Evolutionary conservation across 345 rosid genomes (phyloP).

Genomic region (Arabidopsis arenosa): DNA sequence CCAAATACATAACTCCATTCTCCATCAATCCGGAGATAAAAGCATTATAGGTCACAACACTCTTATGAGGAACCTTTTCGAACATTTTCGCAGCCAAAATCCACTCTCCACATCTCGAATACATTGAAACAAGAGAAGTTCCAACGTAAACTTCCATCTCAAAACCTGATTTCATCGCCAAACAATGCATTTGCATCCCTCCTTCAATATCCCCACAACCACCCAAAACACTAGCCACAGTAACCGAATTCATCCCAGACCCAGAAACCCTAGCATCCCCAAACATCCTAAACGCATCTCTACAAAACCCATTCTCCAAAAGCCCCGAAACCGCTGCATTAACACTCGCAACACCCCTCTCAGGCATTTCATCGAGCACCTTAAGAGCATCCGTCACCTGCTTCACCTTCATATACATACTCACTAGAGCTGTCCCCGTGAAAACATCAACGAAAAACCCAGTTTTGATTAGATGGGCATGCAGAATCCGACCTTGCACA

Average conservation of each 20-base stretch:
- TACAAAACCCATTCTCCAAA: conserved; percentile 47
- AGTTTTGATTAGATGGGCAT: conserved; percentile 55
- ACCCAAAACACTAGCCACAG: conserved; percentile 57
- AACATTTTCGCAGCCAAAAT: conserved; percentile 56
- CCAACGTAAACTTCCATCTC: conserved; percentile 62
- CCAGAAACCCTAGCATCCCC: conserved; percentile 45
- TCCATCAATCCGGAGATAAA: conserved; percentile 57
- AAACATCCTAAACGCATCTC: conserved; percentile 55
- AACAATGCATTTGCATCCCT: conserved; percentile 60
- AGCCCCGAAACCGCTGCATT: conserved; percentile 65
- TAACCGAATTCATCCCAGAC: conserved; percentile 61
- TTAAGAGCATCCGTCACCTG: conserved; percentile 46
- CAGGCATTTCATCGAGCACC: conserved; percentile 47
- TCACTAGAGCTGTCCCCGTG: conserved; percentile 53
- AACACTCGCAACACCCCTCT: conserved; percentile 48
- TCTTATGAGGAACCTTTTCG: conserved; percentile 51
- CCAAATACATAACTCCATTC: conserved; percentile 51
- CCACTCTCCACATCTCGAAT: conserved; percentile 51
- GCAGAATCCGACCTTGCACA: conserved; percentile 56
- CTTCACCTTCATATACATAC: conserved; percentile 56
- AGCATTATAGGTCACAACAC: conserved; percentile 66
- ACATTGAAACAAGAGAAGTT: conserved; percentile 61
- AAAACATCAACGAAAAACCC: conserved; percentile 52
- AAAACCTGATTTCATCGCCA: conserved; percentile 62
- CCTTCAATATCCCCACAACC: conserved; percentile 46